Evolutionary conservation across 2,329 filamentous ascomycete genomes (phyloP), one percentile per base, ranked within the genome.

Genomic region (Teratosphaeria epicoccoides): DNA sequence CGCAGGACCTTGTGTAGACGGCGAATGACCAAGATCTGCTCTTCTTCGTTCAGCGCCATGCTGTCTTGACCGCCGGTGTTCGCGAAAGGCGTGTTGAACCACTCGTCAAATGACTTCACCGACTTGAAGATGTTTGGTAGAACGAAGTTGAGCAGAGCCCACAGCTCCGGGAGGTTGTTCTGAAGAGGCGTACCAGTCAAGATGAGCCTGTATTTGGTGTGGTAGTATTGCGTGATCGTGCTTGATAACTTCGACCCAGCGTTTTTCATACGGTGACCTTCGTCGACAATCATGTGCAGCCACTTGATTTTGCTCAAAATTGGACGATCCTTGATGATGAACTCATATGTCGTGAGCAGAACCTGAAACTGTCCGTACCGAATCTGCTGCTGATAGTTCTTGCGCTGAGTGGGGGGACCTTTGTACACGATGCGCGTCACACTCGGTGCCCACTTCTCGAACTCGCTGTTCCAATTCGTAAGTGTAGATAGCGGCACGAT

Each of bases 231-330:
- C 33, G 91, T 90, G 58, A 98, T 88, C 4, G 93, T 97, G 59
- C 84, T 88, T 70, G 88, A 96, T 61, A 98, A 79, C 73, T 98
- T 98, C 9, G 93, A 98, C 61, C 93, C 85, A 25, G 88, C 80
- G 71, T 98, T 98, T 80, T 98, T 98, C 93, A 98, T 98, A 68
- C 93, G 89, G 71, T 98, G 93, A 73, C 93, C 93, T 76, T 98
- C 93, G 64, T 98, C 93, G 59, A 98, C 93, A 63, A 98, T 97
- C 93, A 98, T 97, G 73, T 98, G 93, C 63, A 96, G 85, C 93
- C 93, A 98, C 73, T 97, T 97, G 73, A 98, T 91, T 77, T 97
- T 97, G 76, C 88, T 94, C 11, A 98, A 75, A 60, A 98, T 78
- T 0, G 91, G 91, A 29, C 93, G 83, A 66, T 98, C 93, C 74